phyloP scores from a whole-genome alignment of 2,329 filamentous ascomycete genomes.

The Diaporthe ilicicola region DNA sequence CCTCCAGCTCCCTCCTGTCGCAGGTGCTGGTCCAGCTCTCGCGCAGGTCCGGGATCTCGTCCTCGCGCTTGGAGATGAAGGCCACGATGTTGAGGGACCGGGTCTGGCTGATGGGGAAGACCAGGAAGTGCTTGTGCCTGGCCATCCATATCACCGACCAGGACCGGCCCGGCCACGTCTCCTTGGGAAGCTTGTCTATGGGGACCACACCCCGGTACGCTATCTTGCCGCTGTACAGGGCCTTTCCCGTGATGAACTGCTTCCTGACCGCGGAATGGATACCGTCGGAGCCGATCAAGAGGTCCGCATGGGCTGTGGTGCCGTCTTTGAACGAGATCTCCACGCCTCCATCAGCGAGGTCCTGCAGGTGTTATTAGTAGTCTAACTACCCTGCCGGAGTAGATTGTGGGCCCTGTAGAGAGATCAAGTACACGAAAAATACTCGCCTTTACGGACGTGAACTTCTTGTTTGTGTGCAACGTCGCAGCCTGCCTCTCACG shows the following conservation, averaged over 20 bases:
- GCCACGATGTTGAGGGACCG: slow-evolving; percentile 35
- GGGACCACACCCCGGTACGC: slow-evolving; percentile 43
- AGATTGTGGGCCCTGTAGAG: too few species aligned
- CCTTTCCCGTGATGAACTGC: slow-evolving; percentile 31
- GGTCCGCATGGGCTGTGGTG: slow-evolving; percentile 24
- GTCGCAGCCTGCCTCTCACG: slow-evolving; percentile 8
- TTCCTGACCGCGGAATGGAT: slow-evolving; percentile 32
- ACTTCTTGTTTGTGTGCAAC: slow-evolving; percentile 27
- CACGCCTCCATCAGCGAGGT: slow-evolving; percentile 36
- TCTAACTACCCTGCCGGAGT: too few species aligned
- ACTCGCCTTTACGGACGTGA: slow-evolving; percentile 17
- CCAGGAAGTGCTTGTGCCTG: slow-evolving; percentile 30
- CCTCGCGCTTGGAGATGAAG: slow-evolving; percentile 32
- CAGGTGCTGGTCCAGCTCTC: slow-evolving; percentile 33
- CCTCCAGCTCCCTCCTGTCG: slow-evolving; percentile 29
- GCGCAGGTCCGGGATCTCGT: slow-evolving; percentile 30
- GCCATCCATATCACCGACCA: slow-evolving; percentile 29
- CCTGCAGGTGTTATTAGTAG: neutral
- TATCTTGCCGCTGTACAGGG: slow-evolving; percentile 42
- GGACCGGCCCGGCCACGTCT: slow-evolving; percentile 24
- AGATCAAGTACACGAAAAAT: fast-evolving
- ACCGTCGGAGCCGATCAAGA: slow-evolving; percentile 33
- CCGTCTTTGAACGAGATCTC: slow-evolving; percentile 25
- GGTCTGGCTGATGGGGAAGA: slow-evolving; percentile 32
- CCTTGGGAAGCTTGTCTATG: slow-evolving; percentile 33